These are phyloP conservation scores for Botrytis aclada DNA, from an alignment of 2,329 filamentous ascomycete species.

Conservation along the genomic window DNA sequence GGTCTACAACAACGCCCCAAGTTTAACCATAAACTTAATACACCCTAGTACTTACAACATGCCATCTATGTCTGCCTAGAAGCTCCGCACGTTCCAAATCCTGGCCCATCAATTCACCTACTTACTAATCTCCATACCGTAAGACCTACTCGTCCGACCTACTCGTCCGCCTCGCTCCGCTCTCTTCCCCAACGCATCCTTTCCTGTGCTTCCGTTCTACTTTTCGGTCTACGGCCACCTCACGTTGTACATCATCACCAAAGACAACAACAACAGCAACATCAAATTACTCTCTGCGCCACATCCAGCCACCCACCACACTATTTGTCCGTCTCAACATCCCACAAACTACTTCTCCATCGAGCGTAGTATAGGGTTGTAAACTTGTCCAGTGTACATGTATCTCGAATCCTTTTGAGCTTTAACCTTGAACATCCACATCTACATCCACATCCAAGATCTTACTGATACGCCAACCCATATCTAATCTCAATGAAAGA, in stretches of 20 bases:
- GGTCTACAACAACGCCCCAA: background rate
- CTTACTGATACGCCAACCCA: background rate
- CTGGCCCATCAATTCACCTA: background rate
- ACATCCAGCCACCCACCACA: background rate
- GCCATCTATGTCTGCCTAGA: background rate
- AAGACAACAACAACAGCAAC: background rate
- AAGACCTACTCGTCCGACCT: background rate
- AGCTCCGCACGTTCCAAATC: background rate
- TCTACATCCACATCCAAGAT: background rate
- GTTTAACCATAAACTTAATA: background rate
- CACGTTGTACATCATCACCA: background rate
- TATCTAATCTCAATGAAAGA: background rate
- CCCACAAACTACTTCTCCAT: background rate
- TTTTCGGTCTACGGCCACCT: background rate
- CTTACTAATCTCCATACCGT: too few species aligned
- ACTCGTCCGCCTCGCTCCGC: too few species aligned
- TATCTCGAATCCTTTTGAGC: background rate
- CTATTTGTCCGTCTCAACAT: background rate
- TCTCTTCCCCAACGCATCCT: background rate
- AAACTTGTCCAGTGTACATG: background rate
- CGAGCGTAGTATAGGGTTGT: background rate
- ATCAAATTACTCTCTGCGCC: background rate
- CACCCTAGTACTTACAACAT: background rate
- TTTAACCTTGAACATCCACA: background rate
- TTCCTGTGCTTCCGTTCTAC: background rate